Conservation (phyloP, 257 asterid genomes). For the Linderniella brevidens region DNA sequence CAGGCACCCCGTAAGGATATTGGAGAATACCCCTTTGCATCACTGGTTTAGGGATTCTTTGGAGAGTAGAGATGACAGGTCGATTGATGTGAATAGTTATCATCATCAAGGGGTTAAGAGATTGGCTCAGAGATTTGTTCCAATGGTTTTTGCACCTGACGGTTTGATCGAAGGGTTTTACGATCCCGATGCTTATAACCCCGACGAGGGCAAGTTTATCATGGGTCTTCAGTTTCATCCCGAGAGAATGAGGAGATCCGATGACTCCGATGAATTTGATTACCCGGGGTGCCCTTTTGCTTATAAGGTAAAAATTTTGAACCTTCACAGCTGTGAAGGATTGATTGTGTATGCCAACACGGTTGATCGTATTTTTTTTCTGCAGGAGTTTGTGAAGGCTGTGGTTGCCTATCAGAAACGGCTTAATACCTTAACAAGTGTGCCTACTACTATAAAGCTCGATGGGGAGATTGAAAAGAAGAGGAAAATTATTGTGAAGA, state of each 20-base stretch:
- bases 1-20: constrained; percentile 36
- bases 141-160: constrained; percentile 84
- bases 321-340: not conserved
- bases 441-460: not conserved
- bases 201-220: constrained; percentile 76
- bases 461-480: constrained; percentile 19
- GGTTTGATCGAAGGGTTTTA: constrained; percentile 81
- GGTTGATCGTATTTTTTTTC: not conserved
- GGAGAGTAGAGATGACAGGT: constrained; percentile 28
- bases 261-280: constrained; percentile 44
- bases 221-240: constrained; percentile 96
- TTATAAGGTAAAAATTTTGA: constrained; percentile 25
- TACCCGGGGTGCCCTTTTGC: constrained; percentile 75
- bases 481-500: constrained; percentile 24
- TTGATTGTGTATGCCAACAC: not conserved
- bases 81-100: constrained; percentile 59
- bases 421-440: constrained; percentile 2
- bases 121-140: constrained; percentile 69
- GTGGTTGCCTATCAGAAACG: constrained; percentile 50
- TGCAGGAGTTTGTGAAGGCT: constrained; percentile 59
- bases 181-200: constrained; percentile 69
- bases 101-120: constrained; percentile 89
- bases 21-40: constrained; percentile 51
- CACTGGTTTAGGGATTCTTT: constrained; percentile 58
- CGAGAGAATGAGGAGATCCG: constrained; percentile 53